phyloP scores from a whole-genome alignment of 768 basidiomycete species.

The Podaxis sp. region DNA sequence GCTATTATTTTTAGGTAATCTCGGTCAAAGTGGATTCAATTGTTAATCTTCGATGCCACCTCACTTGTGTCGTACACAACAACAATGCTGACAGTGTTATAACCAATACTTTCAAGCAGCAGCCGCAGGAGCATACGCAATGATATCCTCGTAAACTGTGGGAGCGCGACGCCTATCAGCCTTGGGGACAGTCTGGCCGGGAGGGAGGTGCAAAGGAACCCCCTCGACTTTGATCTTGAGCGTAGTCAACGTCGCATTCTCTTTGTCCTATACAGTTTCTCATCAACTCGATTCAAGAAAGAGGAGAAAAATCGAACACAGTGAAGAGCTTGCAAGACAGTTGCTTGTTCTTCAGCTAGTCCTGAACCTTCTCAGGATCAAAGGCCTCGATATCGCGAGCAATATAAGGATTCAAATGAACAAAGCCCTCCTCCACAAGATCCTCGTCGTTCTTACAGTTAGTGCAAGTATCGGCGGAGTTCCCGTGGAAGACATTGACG shows the following conservation, averaged over 20 bases:
- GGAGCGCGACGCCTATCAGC: background rate
- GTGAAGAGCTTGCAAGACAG: background rate
- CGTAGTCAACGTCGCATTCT: background rate
- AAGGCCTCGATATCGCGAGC: constrained; percentile 21
- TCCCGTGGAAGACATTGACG: constrained; percentile 25
- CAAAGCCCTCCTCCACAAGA: constrained; percentile 36
- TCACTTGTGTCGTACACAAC: background rate
- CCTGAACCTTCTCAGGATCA: constrained; percentile 19
- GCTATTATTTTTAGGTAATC: too few relatives aligned
- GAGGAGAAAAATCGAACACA: background rate
- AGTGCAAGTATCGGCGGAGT: constrained; percentile 38
- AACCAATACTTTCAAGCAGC: background rate
- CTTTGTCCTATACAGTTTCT: background rate
- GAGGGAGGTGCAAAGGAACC: background rate
- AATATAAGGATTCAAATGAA: constrained; percentile 36
- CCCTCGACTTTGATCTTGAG: background rate
- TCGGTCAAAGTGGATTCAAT: background rate
- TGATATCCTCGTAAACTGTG: background rate
- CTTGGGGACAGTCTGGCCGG: background rate
- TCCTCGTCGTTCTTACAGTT: constrained; percentile 36
- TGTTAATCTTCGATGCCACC: background rate
- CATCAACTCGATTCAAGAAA: background rate
- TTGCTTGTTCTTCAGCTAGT: background rate
- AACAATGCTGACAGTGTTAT: background rate
- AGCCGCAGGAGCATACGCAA: background rate